phyloP scores from a whole-genome alignment of 2,329 filamentous ascomycete genomes.

The Bipolaris oryzae region DNA sequence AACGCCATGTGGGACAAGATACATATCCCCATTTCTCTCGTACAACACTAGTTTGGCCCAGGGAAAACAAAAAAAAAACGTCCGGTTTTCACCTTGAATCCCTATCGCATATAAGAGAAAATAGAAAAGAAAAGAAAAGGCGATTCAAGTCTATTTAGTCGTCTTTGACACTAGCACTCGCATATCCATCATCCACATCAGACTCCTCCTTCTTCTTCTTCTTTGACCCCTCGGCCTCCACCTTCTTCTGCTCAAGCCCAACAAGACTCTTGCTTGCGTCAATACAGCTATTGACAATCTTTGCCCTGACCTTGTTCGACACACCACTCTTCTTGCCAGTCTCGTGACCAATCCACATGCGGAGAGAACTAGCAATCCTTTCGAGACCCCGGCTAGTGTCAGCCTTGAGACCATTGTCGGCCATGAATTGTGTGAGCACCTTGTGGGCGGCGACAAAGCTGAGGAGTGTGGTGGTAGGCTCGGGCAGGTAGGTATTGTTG shows the following conservation, averaged over 20 bases:
- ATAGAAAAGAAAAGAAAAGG: background rate
- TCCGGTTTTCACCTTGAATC: background rate
- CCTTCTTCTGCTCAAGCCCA: constrained; percentile 30
- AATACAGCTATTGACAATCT: constrained; percentile 51
- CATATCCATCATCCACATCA: constrained; percentile 39
- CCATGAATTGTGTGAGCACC: constrained; percentile 48
- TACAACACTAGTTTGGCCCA: no score
- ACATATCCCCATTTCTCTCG: no score
- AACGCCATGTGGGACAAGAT: no score
- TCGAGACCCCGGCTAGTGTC: constrained; percentile 51
- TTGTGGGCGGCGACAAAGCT: constrained; percentile 55
- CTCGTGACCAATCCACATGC: constrained; percentile 56
- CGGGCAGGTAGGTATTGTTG: constrained; percentile 49
- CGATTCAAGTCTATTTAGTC: constrained; percentile 14
- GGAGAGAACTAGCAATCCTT: constrained; percentile 51
- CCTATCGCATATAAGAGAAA: background rate
- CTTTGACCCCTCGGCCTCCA: constrained; percentile 13
- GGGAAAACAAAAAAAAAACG: no score
- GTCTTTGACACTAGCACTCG: constrained; percentile 37
- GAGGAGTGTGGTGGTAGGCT: constrained; percentile 51
- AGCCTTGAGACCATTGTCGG: constrained; percentile 38
- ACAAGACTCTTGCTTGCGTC: constrained; percentile 53
- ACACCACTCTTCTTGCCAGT: constrained; percentile 51
- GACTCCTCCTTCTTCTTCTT: constrained; percentile 23
- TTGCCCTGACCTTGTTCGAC: constrained; percentile 44